Conservation (phyloP, 1,284 basidiomycete species). For the Cutaneotrichosporon cyanovorans region DNA sequence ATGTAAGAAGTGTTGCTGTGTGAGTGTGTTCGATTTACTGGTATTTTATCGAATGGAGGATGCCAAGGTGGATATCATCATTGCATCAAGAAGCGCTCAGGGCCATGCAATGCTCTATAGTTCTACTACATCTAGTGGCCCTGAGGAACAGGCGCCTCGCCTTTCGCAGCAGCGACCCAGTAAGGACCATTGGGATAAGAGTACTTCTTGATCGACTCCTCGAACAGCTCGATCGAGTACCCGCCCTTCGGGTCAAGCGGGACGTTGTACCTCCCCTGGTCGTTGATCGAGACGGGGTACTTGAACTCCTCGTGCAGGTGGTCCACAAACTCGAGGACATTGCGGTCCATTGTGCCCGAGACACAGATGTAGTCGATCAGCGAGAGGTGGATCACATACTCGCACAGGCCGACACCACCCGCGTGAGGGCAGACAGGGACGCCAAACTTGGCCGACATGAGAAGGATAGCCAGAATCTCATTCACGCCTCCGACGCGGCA, state of each 20-base stretch:
- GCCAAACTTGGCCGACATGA: conserved; percentile 83
- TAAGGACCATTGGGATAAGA: conserved; percentile 47
- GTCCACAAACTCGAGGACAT: conserved; percentile 58
- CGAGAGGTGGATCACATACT: conserved; percentile 49
- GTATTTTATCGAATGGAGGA: no score
- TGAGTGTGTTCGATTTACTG: no score
- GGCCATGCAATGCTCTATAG: no score
- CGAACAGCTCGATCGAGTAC: conserved; percentile 48
- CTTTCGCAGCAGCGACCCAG: conserved; percentile 43
- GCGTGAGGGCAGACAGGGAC: conserved; percentile 89
- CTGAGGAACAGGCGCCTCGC: conserved; percentile 17
- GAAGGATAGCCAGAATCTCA: conserved; percentile 83
- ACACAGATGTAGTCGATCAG: conserved; percentile 85
- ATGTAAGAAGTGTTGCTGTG: no score
- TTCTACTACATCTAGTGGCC: conserved; percentile 7
- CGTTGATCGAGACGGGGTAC: conserved; percentile 81
- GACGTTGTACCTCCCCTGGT: conserved; percentile 72
- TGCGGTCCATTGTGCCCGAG: conserved; percentile 84
- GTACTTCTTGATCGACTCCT: conserved; percentile 45
- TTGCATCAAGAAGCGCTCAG: no score
- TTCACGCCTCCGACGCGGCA: conserved; percentile 88
- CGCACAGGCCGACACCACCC: conserved; percentile 84
- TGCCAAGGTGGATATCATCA: no score
- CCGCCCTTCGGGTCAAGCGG: conserved; percentile 44
- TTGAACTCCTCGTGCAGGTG: conserved; percentile 91